These are phyloP conservation scores for Cyclocybe cylindracea DNA, from an alignment of 768 basidiomycete species.

Conservation along the genomic window DNA sequence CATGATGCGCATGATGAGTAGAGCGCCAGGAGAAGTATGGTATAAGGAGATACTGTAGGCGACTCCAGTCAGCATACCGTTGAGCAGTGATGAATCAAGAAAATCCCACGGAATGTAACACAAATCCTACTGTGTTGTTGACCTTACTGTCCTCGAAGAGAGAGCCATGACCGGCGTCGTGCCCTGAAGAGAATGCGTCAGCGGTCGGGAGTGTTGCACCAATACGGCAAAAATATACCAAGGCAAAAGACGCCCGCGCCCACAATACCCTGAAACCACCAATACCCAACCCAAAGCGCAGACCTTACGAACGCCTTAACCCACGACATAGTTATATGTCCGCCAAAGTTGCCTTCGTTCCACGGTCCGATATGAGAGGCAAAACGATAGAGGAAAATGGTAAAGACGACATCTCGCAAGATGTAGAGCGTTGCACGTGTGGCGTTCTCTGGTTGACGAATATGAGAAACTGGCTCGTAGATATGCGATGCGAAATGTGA, in stretches of 20 bases:
- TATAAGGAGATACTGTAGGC: constrained; percentile 46
- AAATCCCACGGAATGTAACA: constrained; percentile 42
- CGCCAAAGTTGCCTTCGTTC: constrained; percentile 39
- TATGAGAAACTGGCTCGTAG: too few relatives aligned
- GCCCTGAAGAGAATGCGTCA: constrained; percentile 25
- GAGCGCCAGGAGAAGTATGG: constrained; percentile 70
- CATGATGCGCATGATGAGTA: constrained; percentile 71
- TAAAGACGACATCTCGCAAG: constrained; percentile 44
- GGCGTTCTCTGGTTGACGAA: constrained; percentile 30
- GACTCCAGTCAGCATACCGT: constrained; percentile 10
- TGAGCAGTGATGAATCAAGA: not conserved
- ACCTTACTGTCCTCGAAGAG: constrained; percentile 34
- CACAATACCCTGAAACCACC: constrained; percentile 52
- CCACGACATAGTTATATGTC: constrained; percentile 31
- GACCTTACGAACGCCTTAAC: constrained; percentile 30
- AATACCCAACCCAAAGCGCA: constrained; percentile 47
- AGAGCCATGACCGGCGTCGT: constrained; percentile 47
- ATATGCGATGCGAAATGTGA: not conserved
- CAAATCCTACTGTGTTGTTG: constrained; percentile 50
- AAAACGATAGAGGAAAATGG: constrained; percentile 42
- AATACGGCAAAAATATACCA: constrained; percentile 27
- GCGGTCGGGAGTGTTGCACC: not conserved
- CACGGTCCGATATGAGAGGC: constrained; percentile 44
- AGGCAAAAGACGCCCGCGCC: constrained; percentile 55
- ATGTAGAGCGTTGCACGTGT: constrained; percentile 42